Percentiles rank a stretch among this genome's conserved stretches.
phyloP scores from a whole-genome alignment of 2,329 filamentous ascomycete genomes.

The Aspergillus flavus region DNA sequence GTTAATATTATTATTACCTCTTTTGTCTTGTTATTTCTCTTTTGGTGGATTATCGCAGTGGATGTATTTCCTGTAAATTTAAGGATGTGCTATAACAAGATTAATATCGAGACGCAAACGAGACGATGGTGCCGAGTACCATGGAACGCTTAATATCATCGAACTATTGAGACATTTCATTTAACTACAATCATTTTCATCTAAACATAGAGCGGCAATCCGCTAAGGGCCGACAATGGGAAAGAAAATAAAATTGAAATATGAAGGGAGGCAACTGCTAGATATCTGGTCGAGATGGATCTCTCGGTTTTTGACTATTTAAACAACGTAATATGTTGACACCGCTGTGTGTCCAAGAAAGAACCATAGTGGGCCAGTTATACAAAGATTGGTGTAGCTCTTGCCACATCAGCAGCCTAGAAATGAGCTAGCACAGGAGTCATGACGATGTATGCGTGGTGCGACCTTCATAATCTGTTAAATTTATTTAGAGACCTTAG shows the following conservation, averaged over 20 bases:
- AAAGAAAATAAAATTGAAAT: neutral
- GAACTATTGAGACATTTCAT: neutral
- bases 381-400: neutral
- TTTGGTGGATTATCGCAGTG: neutral
- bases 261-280: neutral
- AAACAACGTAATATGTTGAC: neutral
- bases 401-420: neutral
- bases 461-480: neutral
- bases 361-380: neutral
- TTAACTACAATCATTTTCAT: neutral
- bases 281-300: neutral
- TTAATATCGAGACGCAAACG: neutral
- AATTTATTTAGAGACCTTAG: neutral
- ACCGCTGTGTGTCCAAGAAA: neutral
- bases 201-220: neutral
- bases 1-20: neutral
- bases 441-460: neutral
- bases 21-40: neutral
- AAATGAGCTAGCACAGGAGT: neutral
- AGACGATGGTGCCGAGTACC: neutral
- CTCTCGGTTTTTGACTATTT: neutral
- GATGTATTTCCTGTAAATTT: neutral
- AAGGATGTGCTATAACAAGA: neutral
- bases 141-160: neutral
- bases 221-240: neutral